These are phyloP conservation scores for Macrocystidia cucumis DNA, from an alignment of 1,284 basidiomycete genomes.

Conservation along the genomic window DNA sequence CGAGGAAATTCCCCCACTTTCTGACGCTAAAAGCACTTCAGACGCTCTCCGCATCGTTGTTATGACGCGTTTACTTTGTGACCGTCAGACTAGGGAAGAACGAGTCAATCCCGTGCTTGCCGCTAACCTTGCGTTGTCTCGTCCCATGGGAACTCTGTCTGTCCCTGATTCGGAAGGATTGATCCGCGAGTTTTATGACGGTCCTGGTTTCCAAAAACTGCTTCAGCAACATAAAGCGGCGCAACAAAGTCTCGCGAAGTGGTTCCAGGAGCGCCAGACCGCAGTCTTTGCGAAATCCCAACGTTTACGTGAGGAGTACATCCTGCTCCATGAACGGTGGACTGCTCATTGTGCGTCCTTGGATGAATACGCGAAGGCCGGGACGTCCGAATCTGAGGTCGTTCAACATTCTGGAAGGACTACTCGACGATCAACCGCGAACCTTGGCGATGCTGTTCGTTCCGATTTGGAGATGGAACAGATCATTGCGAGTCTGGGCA, in stretches of 20 bases:
- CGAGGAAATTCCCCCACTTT: constrained; percentile 27
- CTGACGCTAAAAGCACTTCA: constrained; percentile 35
- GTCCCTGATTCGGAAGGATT: constrained; percentile 28
- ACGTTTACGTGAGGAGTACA: constrained; percentile 59
- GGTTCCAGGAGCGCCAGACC: constrained; percentile 45
- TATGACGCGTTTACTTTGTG: constrained; percentile 47
- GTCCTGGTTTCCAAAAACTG: constrained; percentile 24
- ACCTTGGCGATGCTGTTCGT: constrained; percentile 83
- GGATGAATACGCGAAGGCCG: constrained; percentile 36
- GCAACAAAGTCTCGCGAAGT: constrained; percentile 41
- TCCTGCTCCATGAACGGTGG: constrained; percentile 66
- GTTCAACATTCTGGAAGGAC: constrained; percentile 51
- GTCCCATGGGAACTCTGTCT: constrained; percentile 16
- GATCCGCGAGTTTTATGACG: constrained; percentile 37
- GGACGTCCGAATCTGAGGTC: constrained; percentile 36
- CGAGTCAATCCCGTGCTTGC: constrained; percentile 54
- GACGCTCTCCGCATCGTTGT: constrained; percentile 58
- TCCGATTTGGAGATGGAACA: constrained; percentile 97
- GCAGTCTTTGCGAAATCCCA: constrained; percentile 47
- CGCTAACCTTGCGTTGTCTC: constrained; percentile 44
- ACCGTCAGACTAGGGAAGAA: constrained; percentile 52
- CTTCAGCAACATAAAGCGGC: constrained; percentile 29
- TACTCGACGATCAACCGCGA: constrained; percentile 66
- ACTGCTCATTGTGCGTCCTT: constrained; percentile 59
- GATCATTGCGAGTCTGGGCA: constrained; percentile 89